Conservation (phyloP, 169 alveolate species). For the Plasmodium falciparum region DNA sequence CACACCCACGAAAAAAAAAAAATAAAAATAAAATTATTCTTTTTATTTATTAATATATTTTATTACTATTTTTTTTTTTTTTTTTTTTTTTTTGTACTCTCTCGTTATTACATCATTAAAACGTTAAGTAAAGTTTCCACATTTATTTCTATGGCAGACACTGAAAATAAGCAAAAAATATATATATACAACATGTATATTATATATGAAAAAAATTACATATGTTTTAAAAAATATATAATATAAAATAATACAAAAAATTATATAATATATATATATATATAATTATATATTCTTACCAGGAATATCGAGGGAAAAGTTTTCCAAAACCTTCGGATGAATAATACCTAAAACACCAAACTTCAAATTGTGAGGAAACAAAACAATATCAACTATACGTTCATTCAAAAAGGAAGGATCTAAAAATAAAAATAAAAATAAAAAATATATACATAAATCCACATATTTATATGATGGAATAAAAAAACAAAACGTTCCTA, state of each 20-base stretch:
- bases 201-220: slow-evolving; percentile 4
- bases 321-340: slow-evolving; percentile 95
- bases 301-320: slow-evolving; percentile 81
- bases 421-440: slow-evolving; percentile 13
- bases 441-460: too few species aligned
- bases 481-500: background rate
- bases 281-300: slow-evolving; percentile 11
- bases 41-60: background rate
- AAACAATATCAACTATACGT: slow-evolving; percentile 53
- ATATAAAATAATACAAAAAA: background rate
- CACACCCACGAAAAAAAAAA: background rate
- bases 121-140: slow-evolving; percentile 29
- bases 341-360: slow-evolving; percentile 95
- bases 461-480: too few species aligned
- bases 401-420: slow-evolving; percentile 65
- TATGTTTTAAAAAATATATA: background rate
- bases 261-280: background rate
- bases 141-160: slow-evolving; percentile 50
- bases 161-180: slow-evolving; percentile 16
- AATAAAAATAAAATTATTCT: background rate
- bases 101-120: slow-evolving; percentile 18
- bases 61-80: too few species aligned
- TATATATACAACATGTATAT: background rate
- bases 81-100: background rate
- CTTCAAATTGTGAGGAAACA: slow-evolving; percentile 51